A percentile compares a stretch with the other conserved stretches of the same genome.
phyloP scores from a whole-genome alignment of 2,329 filamentous ascomycete species.

The Aspergillus fumigatus region DNA sequence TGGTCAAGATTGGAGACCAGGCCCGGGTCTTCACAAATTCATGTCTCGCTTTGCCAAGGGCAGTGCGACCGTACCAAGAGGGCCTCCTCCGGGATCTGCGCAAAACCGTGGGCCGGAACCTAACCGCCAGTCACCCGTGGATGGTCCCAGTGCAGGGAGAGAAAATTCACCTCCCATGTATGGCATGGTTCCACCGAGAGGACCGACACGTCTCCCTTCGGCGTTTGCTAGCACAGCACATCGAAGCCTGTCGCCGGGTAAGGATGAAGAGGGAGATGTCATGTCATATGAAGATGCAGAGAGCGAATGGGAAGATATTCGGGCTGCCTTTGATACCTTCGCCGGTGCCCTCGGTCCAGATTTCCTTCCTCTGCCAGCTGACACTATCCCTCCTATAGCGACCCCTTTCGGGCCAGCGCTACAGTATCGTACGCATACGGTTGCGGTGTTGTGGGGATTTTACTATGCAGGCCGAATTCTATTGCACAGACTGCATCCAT shows the following conservation, averaged over 20 bases:
- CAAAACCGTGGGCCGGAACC: slow-evolving; percentile 13
- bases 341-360: slow-evolving; percentile 63
- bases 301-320: slow-evolving; percentile 64
- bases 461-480: slow-evolving; percentile 82
- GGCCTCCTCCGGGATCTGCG: slow-evolving; percentile 8
- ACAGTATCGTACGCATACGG: slow-evolving; percentile 80
- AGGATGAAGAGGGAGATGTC: slow-evolving; percentile 53
- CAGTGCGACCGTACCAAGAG: slow-evolving; percentile 6
- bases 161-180: slow-evolving; percentile 39
- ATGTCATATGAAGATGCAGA: slow-evolving; percentile 64
- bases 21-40: slow-evolving; percentile 44
- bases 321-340: slow-evolving; percentile 39
- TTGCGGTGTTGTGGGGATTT: slow-evolving; percentile 82
- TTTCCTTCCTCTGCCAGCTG: slow-evolving; percentile 70
- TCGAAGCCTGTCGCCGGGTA: slow-evolving; percentile 7
- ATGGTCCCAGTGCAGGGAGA: slow-evolving; percentile 3
- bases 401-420: slow-evolving; percentile 80
- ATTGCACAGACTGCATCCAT: slow-evolving; percentile 75
- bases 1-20: slow-evolving; percentile 54
- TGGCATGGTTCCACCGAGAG: slow-evolving; percentile 45
- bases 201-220: slow-evolving; percentile 41
- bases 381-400: slow-evolving; percentile 56
- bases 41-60: slow-evolving; percentile 27
- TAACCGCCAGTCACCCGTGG: slow-evolving; percentile 8
- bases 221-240: slow-evolving; percentile 51